Base-by-base conservation (phyloP, 805 yeast species). In the Pichia manshurica region DNA sequence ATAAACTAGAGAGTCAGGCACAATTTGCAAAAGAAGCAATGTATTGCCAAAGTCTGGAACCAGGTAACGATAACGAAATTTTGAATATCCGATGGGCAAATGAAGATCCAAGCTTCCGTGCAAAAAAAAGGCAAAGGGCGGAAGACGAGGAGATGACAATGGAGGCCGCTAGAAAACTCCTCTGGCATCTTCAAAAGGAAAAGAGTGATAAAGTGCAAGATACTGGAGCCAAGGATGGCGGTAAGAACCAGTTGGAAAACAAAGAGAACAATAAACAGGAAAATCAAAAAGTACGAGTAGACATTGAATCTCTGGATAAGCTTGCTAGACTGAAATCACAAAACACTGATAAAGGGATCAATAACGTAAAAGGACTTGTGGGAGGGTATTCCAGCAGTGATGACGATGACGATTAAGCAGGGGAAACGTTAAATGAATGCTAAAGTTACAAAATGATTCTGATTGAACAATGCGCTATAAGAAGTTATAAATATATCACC, bases 21-120 rank as follows among this genome's bases (percentile, higher is more conserved):
- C 97, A 91, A 63, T 93, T 91, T 71, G 96, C 96, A 0, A 87
- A 87, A 58, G 98, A 91, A 63, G 96, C 96, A 1, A 87, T 91
- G 96, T 78, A 83, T 35, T 82, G 82, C 39, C 98, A 91, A 62
- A 74, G 85, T 8, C 62, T 90, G 7, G 62, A 55, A 21, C 55
- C 54, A 21, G 56, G 52, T 4, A 75, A 81, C 45, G 45, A 48
- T 29, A 74, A 77, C 48, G 96, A 85, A 52, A 75, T 82, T 0
- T 64, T 90, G 39, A 76, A 73, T 50, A 77, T 90, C 1, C 74
- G 87, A 53, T 90, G 98, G 98, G 96, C 97, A 0, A 79, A 78
- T 51, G 91, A 85, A 38, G 96, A 88, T 62, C 95, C 96, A 2
- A 84, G 83, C 58, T 93, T 93, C 0, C 65, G 64, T 4, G 82